Evolutionary conservation across 2,329 filamentous ascomycete genomes (phyloP), one percentile per base, ranked within the genome.

Genomic region (Aspergillus sp.): DNA sequence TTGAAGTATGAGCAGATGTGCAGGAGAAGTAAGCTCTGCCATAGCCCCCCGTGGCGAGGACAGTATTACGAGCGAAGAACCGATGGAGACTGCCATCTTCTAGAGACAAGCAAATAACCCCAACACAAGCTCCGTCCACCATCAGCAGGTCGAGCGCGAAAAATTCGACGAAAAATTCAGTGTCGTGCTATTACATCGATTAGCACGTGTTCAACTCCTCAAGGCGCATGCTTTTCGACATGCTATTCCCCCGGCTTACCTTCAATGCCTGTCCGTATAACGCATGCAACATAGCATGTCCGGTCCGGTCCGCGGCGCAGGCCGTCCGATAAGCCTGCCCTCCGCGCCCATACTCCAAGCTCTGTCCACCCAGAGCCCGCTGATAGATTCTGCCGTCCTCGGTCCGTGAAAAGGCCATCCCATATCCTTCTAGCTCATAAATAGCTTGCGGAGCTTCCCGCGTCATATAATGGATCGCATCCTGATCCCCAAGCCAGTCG

Each of bases 401-500:
- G 36, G 52, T 55, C 18, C 52, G 22, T 20, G 52, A 55, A 29
- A 55, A 55, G 6, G 52, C 52, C 52, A 55, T 55, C 12, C 52
- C 52, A 29, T 49, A 55, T 10, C 42, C 16, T 32, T 55, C 52
- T 22, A 55, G 42, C 24, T 55, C 55, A 50, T 57, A 57, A 7
- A 57, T 57, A 3, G 56, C 50, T 45, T 57, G 52, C 4, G 55
- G 55, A 0, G 55, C 55, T 26, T 57, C 55, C n/a, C 55, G 22
- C 14, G 55, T 53, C 56, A 57, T 54, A 9, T 57, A 57, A 16
- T 57, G 56, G 1, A 57, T 57, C 14, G 56, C 50, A 18, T 57
- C 56, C 18, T 57, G 56, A 20, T 57, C 50, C 10, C 56, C 56
- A 2, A 54, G 51, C 56, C 56, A 57, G 51, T 57, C 56, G 26